Conservation (phyloP, 768 basidiomycete genomes). For the Boletellus ananiceps region DNA sequence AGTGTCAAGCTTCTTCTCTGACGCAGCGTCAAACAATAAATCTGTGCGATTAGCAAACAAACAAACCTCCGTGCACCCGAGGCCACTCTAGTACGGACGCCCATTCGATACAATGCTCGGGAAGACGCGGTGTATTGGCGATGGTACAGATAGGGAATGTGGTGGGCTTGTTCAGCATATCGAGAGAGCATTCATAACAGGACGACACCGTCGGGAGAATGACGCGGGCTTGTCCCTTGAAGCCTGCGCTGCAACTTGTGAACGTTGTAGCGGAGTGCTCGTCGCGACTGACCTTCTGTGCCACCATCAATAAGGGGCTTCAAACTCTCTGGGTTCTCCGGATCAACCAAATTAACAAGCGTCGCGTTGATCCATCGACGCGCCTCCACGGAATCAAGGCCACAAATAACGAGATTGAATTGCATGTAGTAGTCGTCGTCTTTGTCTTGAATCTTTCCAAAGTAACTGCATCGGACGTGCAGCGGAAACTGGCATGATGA, state of each 20-base stretch:
- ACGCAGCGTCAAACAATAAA: conserved; percentile 3
- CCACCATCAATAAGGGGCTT: conserved; percentile 98
- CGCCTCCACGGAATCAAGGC: conserved; percentile 95
- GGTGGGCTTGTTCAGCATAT: conserved; percentile 97
- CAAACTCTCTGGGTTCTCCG: conserved; percentile 86
- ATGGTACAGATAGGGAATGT: conserved; percentile 98
- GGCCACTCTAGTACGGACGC: conserved; percentile 99
- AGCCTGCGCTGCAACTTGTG: conserved; percentile 50
- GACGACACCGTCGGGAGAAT: conserved; percentile 93
- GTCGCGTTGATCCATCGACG: conserved; percentile 99
- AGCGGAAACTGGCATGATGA: conserved; percentile 2
- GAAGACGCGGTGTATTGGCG: conserved; percentile 95
- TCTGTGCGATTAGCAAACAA: neutral
- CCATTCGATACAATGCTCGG: conserved; percentile 99
- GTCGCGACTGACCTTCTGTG: conserved; percentile 71
- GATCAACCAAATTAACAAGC: conserved; percentile 89
- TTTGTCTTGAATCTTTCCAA: conserved; percentile 98
- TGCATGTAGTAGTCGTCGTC: conserved; percentile 92
- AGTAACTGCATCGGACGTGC: conserved; percentile 55
- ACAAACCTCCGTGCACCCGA: conserved; percentile 77
- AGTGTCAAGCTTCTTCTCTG: conserved; percentile 92
- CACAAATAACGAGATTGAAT: conserved; percentile 96
- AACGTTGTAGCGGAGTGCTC: neutral
- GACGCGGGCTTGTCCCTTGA: conserved; percentile 97
- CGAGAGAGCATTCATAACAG: conserved; percentile 97